Evolutionary conservation across 1,139 yeast species (phyloP).

Genomic region (Casaregolazyma suthepensis): DNA sequence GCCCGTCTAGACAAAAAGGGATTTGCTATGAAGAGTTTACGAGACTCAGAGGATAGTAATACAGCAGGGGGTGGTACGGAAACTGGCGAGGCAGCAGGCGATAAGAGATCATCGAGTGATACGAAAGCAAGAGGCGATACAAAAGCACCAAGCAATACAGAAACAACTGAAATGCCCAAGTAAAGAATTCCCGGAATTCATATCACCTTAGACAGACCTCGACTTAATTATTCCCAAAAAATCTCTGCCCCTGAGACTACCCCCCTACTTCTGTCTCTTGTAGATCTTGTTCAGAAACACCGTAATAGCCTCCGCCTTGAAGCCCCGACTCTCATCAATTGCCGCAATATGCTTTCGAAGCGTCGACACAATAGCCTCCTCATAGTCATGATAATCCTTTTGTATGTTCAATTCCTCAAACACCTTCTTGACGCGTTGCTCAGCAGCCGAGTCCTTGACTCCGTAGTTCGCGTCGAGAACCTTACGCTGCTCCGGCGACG

Average conservation of each 20-base stretch:
- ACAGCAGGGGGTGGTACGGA: neutral
- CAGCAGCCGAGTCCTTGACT: slow-evolving; percentile 63
- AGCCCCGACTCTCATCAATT: slow-evolving; percentile 86
- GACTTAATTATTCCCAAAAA: too few relatives aligned
- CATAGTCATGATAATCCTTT: slow-evolving; percentile 68
- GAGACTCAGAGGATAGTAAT: neutral
- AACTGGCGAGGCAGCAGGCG: neutral
- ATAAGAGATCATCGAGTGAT: neutral
- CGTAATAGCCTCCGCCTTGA: slow-evolving; percentile 77
- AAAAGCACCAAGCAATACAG: too few relatives aligned
- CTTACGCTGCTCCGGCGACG: slow-evolving; percentile 73
- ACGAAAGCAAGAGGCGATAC: too few relatives aligned
- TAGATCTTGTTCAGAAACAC: slow-evolving; percentile 85
- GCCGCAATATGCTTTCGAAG: slow-evolving; percentile 58
- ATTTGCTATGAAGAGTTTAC: neutral
- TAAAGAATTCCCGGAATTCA: too few relatives aligned
- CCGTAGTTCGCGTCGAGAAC: slow-evolving; percentile 87
- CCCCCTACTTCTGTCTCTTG: slow-evolving; percentile 79
- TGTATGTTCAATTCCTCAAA: slow-evolving; percentile 72
- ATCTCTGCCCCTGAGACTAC: too few relatives aligned
- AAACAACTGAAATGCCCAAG: too few relatives aligned
- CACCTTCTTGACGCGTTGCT: slow-evolving; percentile 64
- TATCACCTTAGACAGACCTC: too few relatives aligned
- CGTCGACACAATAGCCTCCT: slow-evolving; percentile 65
- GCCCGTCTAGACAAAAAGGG: neutral